Conservation (phyloP, 2,329 filamentous ascomycete species). For the Cordyceps fumosorosea region DNA sequence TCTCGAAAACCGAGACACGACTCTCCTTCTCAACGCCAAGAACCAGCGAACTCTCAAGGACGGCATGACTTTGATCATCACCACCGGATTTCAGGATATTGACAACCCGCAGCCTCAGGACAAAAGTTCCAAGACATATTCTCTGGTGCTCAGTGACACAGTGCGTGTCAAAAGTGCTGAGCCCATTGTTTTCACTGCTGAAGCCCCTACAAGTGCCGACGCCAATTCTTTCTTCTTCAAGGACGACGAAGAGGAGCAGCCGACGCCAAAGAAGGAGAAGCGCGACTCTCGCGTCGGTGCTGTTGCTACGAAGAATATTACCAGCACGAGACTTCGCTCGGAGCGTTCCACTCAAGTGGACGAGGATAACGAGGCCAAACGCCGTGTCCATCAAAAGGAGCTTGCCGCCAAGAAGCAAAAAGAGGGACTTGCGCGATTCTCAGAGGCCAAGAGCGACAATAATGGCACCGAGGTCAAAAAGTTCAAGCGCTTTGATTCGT, state of each 20-base stretch:
- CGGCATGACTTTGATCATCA: constrained; percentile 92
- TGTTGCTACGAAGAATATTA: constrained; percentile 91
- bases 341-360: constrained; percentile 84
- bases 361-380: constrained; percentile 80
- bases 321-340: constrained; percentile 83
- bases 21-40: constrained; percentile 80
- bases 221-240: constrained; percentile 98
- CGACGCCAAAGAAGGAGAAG: constrained; percentile 85
- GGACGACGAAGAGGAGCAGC: constrained; percentile 83
- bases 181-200: constrained; percentile 84
- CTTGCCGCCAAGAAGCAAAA: constrained; percentile 80
- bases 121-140: constrained; percentile 84
- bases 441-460: constrained; percentile 70
- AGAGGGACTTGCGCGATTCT: constrained; percentile 78
- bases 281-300: constrained; percentile 76
- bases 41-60: constrained; percentile 79
- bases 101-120: constrained; percentile 82
- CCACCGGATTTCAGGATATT: constrained; percentile 83
- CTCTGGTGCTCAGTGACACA: constrained; percentile 85
- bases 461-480: constrained; percentile 94
- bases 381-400: constrained; percentile 89
- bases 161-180: constrained; percentile 78
- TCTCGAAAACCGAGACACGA: constrained; percentile 80
- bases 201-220: constrained; percentile 85
- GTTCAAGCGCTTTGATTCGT: constrained; percentile 98